These are phyloP conservation scores for Candida vaughaniae DNA, from an alignment of 805 yeast genomes.

Conservation along the genomic window DNA sequence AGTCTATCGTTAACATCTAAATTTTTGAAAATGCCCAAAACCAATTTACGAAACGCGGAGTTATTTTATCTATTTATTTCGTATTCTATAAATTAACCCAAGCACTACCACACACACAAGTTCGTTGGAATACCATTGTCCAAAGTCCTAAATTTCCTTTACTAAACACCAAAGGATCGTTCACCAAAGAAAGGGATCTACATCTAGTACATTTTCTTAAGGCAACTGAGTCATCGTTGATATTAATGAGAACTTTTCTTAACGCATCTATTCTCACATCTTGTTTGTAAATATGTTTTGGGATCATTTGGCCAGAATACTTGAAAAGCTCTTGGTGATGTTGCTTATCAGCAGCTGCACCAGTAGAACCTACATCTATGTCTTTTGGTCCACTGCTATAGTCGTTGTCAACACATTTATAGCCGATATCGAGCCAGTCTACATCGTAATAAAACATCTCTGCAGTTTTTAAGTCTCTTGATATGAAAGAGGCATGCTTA, in stretches of 20 bases:
- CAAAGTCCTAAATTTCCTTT: conserved; percentile 38
- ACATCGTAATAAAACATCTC: conserved; percentile 63
- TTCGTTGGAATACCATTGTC: conserved; percentile 68
- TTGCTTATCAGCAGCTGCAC: background rate
- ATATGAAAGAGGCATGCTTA: conserved; percentile 43
- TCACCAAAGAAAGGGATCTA: conserved; percentile 39
- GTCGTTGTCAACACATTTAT: conserved; percentile 1
- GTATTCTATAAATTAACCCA: conserved; percentile 52
- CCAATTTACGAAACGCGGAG: too few species aligned
- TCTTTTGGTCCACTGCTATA: background rate
- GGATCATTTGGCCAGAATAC: conserved; percentile 11
- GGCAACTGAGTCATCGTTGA: conserved; percentile 8
- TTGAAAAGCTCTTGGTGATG: conserved; percentile 1
- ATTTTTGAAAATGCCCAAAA: too few species aligned
- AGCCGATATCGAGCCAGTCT: conserved; percentile 53
- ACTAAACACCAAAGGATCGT: conserved; percentile 40
- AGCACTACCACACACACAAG: conserved; percentile 76
- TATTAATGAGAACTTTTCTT: conserved; percentile 32
- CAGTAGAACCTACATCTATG: background rate
- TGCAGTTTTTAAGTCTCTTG: conserved; percentile 48
- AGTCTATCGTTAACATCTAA: too few species aligned
- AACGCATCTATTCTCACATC: conserved; percentile 36
- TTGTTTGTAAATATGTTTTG: conserved; percentile 22
- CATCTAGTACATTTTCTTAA: conserved; percentile 43
- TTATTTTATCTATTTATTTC: too few species aligned